These are phyloP conservation scores for Hyparrhenia diplandra DNA, from an alignment of 176 grass and related monocot genomes.

Conservation along the genomic window DNA sequence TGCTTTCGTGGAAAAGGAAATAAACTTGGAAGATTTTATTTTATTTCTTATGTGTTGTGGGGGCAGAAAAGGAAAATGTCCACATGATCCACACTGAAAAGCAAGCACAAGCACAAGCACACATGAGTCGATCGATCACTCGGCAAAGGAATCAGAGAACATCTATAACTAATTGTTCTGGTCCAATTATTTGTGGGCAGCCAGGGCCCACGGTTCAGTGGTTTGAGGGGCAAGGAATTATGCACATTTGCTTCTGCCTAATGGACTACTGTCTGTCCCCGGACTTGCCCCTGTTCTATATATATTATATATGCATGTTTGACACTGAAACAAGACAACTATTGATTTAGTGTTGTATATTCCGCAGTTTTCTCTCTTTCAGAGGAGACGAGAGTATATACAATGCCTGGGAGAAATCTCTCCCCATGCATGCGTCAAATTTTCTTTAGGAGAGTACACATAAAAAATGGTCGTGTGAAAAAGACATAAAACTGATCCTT, in stretches of 20 bases:
- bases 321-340: slow-evolving; percentile 20
- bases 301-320: slow-evolving; percentile 10
- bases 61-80: slow-evolving; percentile 11
- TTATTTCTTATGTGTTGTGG: not conserved
- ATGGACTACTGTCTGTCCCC: slow-evolving; percentile 40
- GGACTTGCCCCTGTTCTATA: not conserved
- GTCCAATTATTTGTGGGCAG: slow-evolving; percentile 32
- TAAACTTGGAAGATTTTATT: not conserved
- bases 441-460: not conserved
- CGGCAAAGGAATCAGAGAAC: slow-evolving; percentile 31
- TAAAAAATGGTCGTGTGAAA: not conserved
- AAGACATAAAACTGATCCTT: not conserved
- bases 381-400: no score
- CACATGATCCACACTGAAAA: slow-evolving; percentile 37
- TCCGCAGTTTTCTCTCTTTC: not conserved
- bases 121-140: slow-evolving; percentile 7
- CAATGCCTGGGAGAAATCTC: not conserved
- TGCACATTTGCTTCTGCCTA: slow-evolving; percentile 33
- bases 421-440: no score
- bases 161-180: slow-evolving; percentile 21
- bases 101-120: not conserved
- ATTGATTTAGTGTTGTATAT: not conserved
- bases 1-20: slow-evolving; percentile 33
- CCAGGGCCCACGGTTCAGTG: slow-evolving; percentile 26
- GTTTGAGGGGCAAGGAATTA: slow-evolving; percentile 37